These are phyloP conservation scores for Solanum pinnatisectum DNA, from an alignment of 257 asterid species.

Conservation along the genomic window DNA sequence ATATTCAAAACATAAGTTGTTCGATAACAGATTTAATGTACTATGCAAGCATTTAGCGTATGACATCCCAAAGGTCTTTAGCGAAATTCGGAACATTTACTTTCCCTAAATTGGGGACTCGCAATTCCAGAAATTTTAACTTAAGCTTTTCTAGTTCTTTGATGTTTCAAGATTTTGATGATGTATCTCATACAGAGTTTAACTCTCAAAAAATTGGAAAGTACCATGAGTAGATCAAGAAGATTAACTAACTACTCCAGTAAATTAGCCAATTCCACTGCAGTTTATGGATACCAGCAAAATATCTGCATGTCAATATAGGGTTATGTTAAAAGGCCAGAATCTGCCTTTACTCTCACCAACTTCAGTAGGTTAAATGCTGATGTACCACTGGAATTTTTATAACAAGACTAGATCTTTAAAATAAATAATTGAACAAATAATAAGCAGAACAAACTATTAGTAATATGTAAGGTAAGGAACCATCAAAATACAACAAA, in stretches of 20 bases:
- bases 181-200: not conserved
- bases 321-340: not conserved
- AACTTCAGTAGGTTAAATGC: not conserved
- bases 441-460: not conserved
- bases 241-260: conserved; percentile 4
- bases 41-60: not conserved
- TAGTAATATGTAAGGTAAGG: not conserved
- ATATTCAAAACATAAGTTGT: not conserved
- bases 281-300: not conserved
- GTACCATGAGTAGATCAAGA: conserved; percentile 1
- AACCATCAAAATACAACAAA: not conserved
- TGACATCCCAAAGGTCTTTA: not conserved
- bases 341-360: not conserved
- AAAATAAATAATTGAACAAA: not conserved
- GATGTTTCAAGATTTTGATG: not conserved
- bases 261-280: not conserved
- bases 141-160: not conserved
- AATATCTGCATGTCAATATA: not conserved
- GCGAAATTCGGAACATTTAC: not conserved
- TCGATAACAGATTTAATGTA: not conserved
- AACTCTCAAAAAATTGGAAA: not conserved
- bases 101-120: not conserved
- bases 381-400: not conserved
- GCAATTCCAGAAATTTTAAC: not conserved
- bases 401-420: not conserved